phyloP scores from a whole-genome alignment of 495 filamentous ascomycete species.

The Penicillium samsonianum region DNA sequence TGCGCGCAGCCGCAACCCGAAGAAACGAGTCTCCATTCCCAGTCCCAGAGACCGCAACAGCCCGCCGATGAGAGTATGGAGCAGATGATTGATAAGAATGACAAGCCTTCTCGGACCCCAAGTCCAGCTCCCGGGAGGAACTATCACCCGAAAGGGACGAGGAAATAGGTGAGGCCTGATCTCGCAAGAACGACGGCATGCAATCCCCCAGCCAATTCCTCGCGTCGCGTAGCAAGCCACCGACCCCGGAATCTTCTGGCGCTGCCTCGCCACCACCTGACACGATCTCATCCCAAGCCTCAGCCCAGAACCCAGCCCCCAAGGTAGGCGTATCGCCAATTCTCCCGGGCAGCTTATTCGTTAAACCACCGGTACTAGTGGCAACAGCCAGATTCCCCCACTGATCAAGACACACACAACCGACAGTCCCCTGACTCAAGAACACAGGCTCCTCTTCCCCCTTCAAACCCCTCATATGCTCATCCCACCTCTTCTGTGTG shows the following conservation, averaged over 20 bases:
- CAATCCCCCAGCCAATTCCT: conserved; percentile 49
- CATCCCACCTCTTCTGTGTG: conserved; percentile 77
- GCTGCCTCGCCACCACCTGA: neutral
- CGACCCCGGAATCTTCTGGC: neutral
- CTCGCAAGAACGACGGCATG: conserved; percentile 39
- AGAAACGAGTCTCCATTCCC: conserved; percentile 92
- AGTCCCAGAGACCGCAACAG: conserved; percentile 77
- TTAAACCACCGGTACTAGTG: conserved; percentile 85
- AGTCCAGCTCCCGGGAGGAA: neutral
- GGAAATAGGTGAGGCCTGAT: conserved; percentile 11
- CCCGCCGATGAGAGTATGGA: conserved; percentile 31
- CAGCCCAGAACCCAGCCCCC: conserved; percentile 89
- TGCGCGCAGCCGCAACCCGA: conserved; percentile 67
- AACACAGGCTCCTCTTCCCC: conserved; percentile 35
- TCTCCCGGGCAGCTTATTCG: conserved; percentile 82
- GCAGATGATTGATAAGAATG: conserved; percentile 10
- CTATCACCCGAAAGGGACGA: conserved; percentile 3
- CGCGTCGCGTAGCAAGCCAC: conserved; percentile 6
- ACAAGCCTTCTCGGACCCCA: conserved; percentile 6
- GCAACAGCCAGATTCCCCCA: conserved; percentile 74
- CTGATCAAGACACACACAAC: conserved; percentile 75
- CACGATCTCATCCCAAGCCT: conserved; percentile 63
- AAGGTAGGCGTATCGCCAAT: conserved; percentile 87
- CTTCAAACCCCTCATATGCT: conserved; percentile 69
- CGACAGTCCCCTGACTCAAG: conserved; percentile 76